These are phyloP conservation scores for Agastache rugosa DNA, from an alignment of 257 asterid species.

Conservation along the genomic window DNA sequence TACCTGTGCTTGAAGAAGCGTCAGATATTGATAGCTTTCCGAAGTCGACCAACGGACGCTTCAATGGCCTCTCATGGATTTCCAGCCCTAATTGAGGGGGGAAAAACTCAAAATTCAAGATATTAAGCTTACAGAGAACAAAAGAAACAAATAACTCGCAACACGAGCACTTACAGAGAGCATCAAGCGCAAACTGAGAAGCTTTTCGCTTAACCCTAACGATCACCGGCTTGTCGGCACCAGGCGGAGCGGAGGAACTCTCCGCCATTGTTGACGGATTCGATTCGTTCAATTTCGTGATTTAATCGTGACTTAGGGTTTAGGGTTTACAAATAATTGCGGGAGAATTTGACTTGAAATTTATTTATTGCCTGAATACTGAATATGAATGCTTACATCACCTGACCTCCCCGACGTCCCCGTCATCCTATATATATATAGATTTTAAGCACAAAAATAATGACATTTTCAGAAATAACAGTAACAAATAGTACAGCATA, in stretches of 20 bases:
- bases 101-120: conserved; percentile 19
- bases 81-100: conserved; percentile 68
- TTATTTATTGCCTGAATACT: not conserved
- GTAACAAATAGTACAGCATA: no score
- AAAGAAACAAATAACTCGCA: not conserved
- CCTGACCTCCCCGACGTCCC: no score
- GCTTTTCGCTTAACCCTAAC: conserved; percentile 89
- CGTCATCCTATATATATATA: no score
- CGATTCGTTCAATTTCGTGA: conserved; percentile 3
- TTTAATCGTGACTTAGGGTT: conserved; percentile 15
- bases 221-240: conserved; percentile 63
- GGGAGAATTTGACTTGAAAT: conserved; percentile 15
- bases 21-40: conserved; percentile 68
- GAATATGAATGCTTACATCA: not conserved
- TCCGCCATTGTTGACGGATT: conserved; percentile 52
- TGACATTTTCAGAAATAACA: no score
- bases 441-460: no score
- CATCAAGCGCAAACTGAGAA: conserved; percentile 63
- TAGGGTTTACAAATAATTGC: conserved; percentile 27
- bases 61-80: conserved; percentile 74
- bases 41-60: conserved; percentile 75
- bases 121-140: not conserved
- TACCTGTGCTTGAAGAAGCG: conserved; percentile 67
- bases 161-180: conserved; percentile 66
- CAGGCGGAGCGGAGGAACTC: conserved; percentile 46